These are phyloP conservation scores for Malus hybrid DNA, from an alignment of 331 rosid genomes.

Conservation along the genomic window DNA sequence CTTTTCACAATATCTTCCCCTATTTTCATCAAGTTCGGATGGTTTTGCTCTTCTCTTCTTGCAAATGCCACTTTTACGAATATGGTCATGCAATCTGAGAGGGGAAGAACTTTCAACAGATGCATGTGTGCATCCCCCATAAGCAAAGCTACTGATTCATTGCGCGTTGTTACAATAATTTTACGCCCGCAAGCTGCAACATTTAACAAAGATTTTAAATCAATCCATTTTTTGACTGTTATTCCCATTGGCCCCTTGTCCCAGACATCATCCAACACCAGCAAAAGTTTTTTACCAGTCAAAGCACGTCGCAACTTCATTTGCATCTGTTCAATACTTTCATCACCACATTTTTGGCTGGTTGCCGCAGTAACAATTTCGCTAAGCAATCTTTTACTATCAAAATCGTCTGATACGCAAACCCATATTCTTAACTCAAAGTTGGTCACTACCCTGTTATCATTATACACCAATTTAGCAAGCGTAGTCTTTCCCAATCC, in stretches of 20 bases:
- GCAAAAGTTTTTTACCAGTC: neutral
- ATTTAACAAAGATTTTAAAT: neutral
- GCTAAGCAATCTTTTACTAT: neutral
- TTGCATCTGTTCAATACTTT: neutral
- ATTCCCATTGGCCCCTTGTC: neutral
- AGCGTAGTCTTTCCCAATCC: constrained; percentile 20
- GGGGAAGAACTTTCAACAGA: neutral
- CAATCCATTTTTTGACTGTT: neutral
- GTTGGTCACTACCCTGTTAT: neutral
- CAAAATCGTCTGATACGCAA: constrained; percentile 4
- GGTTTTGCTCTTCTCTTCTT: neutral
- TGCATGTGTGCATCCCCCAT: neutral
- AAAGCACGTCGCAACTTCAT: neutral
- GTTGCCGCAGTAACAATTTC: neutral
- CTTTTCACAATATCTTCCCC: constrained; percentile 6
- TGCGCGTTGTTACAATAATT: neutral
- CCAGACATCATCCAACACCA: constrained; percentile 16
- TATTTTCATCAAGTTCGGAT: neutral
- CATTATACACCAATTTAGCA: constrained; percentile 8
- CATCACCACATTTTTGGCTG: neutral
- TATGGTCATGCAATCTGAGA: neutral
- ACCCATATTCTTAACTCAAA: constrained; percentile 8
- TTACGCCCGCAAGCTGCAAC: neutral
- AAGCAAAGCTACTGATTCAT: neutral
- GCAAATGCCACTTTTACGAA: neutral